These are phyloP conservation scores for Ogataea philodendri DNA, from an alignment of 805 yeast species.

Conservation along the genomic window DNA sequence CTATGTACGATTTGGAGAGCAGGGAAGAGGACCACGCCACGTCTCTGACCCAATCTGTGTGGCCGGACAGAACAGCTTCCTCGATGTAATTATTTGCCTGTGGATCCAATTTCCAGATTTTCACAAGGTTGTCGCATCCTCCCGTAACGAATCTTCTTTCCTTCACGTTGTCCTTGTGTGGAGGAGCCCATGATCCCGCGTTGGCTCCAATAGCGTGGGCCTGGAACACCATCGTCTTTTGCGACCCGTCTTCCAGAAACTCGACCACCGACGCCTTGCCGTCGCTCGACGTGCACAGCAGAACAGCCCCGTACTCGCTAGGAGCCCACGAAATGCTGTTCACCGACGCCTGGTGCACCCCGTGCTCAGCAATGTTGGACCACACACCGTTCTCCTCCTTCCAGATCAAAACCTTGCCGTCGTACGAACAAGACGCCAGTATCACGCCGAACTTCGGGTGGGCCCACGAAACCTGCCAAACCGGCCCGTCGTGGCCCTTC, in stretches of 20 bases:
- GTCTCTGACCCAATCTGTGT: constrained; percentile 97
- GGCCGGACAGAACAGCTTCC: constrained; percentile 83
- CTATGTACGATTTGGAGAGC: constrained; percentile 82
- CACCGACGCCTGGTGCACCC: constrained; percentile 89
- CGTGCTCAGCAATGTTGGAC: constrained; percentile 83
- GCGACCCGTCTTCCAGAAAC: constrained; percentile 84
- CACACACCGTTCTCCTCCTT: constrained; percentile 87
- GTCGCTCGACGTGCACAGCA: constrained; percentile 89
- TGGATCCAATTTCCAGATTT: constrained; percentile 77
- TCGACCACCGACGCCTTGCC: constrained; percentile 90
- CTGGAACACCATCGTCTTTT: constrained; percentile 56
- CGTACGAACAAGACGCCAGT: constrained; percentile 91
- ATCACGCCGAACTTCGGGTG: constrained; percentile 97
- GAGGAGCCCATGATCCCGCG: constrained; percentile 93
- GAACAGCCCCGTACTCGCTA: constrained; percentile 90
- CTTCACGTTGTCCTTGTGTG: constrained; percentile 37
- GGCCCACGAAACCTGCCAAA: constrained; percentile 99
- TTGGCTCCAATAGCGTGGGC: constrained; percentile 96
- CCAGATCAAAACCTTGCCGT: constrained; percentile 94
- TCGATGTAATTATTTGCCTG: constrained; percentile 55
- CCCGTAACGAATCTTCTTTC: constrained; percentile 85
- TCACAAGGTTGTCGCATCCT: constrained; percentile 92
- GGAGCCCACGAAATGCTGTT: constrained; percentile 97
- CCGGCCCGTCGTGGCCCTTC: constrained; percentile 95
- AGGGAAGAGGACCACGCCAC: constrained; percentile 97